Evolutionary conservation across 441 rosid genomes (phyloP), one percentile per base, ranked within the genome.

Genomic region (Bruguiera hainesii): DNA sequence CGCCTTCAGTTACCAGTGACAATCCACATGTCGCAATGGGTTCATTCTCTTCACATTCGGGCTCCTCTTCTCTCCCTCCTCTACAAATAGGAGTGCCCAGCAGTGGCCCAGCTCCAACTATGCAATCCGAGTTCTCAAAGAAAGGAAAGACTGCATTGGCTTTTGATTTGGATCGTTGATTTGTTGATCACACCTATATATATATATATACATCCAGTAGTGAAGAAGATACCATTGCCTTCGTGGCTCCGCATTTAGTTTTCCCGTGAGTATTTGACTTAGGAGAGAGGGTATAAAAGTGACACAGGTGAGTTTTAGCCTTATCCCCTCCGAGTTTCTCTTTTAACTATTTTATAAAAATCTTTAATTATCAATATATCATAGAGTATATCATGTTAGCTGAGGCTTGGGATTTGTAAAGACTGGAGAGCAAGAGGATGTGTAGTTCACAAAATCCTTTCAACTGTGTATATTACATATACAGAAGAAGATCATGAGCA

Each of bases 131-230:
- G 71, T 76, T 66, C 75, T 79, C 87, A 46, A 85, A 84, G 81
- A 89, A 87, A 80, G 96, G 93, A 72, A 89, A 87, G 82, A 78
- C 84, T 69, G 75, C 88, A 64, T 74, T 84, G 75, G 85, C 87
- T 73, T 79, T 84, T 75, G 84, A 89, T 84, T 83, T 87, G 75
- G 87, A 81, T 81, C 84, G 79, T 71, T 89, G 78, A 87, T 56
- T 48, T 33, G 30, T 61, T 60, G 23, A 25, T 16, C 28, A 49
- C 16, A 15, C 2, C 37, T 35, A 25, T 18, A 33, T 35, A 60
- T 25, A 26, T 23, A 25, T 26, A 28, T 29, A n/a, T 42, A 20
- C 4, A 42, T 19, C 28, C 64, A 50, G 61, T 52, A 26, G 28
- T 39, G 71, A 75, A 65, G 63, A 71, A 68, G 21, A 76, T 33